Conservation (phyloP, 306 rosid species). For the Sicyos baderoa region DNA sequence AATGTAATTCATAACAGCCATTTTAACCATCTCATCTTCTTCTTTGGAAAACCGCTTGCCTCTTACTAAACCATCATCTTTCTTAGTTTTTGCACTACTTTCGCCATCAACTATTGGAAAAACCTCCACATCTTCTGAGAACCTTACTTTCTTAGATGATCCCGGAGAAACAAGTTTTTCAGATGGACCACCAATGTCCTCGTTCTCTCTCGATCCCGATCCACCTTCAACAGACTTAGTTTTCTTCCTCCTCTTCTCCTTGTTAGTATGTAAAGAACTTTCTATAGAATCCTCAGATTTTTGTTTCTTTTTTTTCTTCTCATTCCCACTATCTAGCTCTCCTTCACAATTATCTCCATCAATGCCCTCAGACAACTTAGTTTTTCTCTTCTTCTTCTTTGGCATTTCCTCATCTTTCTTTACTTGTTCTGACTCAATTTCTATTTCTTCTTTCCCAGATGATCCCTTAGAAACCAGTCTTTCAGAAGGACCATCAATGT, state of each 20-base stretch:
- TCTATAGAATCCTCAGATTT: neutral
- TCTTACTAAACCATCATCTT: constrained; percentile 20
- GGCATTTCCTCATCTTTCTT: neutral
- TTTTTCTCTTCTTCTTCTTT: neutral
- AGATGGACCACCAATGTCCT: constrained; percentile 1
- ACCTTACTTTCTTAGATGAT: constrained; percentile 29
- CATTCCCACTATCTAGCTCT: neutral
- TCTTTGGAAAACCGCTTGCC: constrained; percentile 61
- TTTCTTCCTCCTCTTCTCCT: constrained; percentile 24
- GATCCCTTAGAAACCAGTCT: constrained; percentile 18
- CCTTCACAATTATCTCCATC: neutral
- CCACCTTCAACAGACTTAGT: constrained; percentile 12
- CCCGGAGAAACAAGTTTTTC: constrained; percentile 15
- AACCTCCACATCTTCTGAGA: constrained; percentile 42
- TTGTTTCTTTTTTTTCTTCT: constrained; percentile 12
- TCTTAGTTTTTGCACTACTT: constrained; percentile 5
- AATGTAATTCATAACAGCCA: constrained; percentile 45
- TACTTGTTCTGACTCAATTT: neutral
- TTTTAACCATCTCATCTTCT: constrained; percentile 51
- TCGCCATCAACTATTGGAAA: constrained; percentile 21
- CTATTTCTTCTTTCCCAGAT: constrained; percentile 20
- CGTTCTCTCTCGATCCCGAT: constrained; percentile 14
- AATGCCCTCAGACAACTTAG: neutral
- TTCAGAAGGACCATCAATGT: constrained; percentile 6
- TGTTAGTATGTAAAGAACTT: neutral